Percentiles rank a stretch among this genome's conserved stretches.
Evolutionary conservation across 225 moss, liverwort and hornwort species (phyloP).

Genomic region (Physcomitrellopsis africana): DNA sequence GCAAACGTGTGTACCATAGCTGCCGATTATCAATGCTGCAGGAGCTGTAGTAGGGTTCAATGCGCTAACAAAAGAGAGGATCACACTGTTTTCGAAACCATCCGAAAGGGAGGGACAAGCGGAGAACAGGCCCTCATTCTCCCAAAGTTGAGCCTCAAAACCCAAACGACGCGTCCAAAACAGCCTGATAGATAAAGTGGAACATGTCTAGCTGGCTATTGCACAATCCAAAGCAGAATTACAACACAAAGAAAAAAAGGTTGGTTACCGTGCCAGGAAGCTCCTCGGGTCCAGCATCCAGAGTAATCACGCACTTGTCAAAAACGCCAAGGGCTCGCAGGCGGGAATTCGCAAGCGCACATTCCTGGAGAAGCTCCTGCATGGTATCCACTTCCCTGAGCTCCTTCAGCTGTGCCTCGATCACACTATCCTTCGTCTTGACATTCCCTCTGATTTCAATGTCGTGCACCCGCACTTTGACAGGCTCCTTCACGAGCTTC

Average conservation of each 20-base stretch:
- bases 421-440: conserved; percentile 89
- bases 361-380: conserved; percentile 97
- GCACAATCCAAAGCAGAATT: conserved; percentile 17
- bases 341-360: conserved; percentile 85
- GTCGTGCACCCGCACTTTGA: conserved; percentile 87
- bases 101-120: not conserved
- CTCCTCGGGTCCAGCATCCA: conserved; percentile 93
- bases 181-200: not conserved
- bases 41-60: not conserved
- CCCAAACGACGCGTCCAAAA: not conserved
- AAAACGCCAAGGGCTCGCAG: conserved; percentile 88
- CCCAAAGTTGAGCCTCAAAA: conserved; percentile 14
- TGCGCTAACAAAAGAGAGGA: too few species aligned
- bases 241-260: not conserved
- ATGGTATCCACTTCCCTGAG: conserved; percentile 78
- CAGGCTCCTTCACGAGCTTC: conserved; percentile 78
- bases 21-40: not conserved
- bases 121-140: not conserved
- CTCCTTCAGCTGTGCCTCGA: conserved; percentile 93
- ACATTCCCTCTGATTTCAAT: conserved; percentile 84
- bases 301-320: conserved; percentile 90
- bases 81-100: not conserved
- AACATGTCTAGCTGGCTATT: conserved; percentile 7
- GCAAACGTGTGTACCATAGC: not conserved
- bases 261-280: conserved; percentile 74